Base-by-base conservation (phyloP, 116 monocot species). In the Zostera marina region DNA sequence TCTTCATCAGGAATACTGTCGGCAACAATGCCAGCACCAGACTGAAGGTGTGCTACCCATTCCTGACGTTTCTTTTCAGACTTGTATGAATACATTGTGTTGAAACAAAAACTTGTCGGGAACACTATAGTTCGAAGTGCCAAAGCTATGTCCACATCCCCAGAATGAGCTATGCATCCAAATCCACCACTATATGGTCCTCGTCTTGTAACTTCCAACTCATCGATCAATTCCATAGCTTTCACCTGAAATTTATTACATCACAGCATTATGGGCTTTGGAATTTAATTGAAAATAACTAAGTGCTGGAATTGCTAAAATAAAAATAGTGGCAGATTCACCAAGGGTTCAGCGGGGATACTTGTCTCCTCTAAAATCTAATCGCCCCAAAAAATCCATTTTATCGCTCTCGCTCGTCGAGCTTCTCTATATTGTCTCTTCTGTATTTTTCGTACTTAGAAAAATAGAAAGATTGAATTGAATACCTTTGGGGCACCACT, bases 131-230 rank as follows among this genome's bases (percentile, higher is more conserved):
- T 92, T 38, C 92, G 67, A 8, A 92, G 76, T 59, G 92, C 73
- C 12, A 92, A 71, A 2, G 92, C 79, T 14, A 92, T 78, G 58
- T 86, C 80, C 82, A 92, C 74, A 55, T 86, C 74, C 4, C 92
- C 92, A 6, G 63, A 38, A 48, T 80, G 80, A 3, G 92, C 80
- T 52, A 92, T 53, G 13, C 67, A 62, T 12, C 92, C 92, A 69
- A 92, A 92, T 32, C 92, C 92, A 13, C 92, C 92, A n/a, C 92
- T 83, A 55, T 92, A 86, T 6, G 92, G 92, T 39, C 92, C 92
- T 57, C 92, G 61, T 52, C 86, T 73, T 12, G 73, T 83, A 32
- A 72, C 78, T 55, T 92, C 92, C 73, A 92, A 53, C 66, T 74
- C 15, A 66, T 92, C 92, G 15, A 92, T 92, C 47, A 92, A 57